Base-by-base conservation (phyloP, 2,329 filamentous ascomycete genomes). In the Fusarium sororula region DNA sequence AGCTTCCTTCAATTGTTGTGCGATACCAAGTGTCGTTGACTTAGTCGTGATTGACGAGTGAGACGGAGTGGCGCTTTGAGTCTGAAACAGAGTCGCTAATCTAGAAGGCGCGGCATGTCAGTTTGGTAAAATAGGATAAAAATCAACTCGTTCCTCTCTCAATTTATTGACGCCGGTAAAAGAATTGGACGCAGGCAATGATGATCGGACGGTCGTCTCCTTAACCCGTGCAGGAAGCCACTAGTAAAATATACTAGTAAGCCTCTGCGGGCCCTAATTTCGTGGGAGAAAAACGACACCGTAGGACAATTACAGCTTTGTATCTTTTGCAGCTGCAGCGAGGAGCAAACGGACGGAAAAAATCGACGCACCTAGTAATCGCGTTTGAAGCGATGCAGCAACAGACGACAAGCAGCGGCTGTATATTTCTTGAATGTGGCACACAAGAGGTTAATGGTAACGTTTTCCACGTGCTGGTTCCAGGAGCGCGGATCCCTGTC, bases 401-500 rank as follows among this genome's bases (percentile, higher is more conserved):
- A 55, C 32, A 30, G 28, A 44, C 47, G 32, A 38, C 30, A 38
- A 26, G 32, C 20, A 26, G 55, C 42, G 45, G 41, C 51, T 62
- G 39, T 32, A 57, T 60, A 65, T 38, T 35, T 68, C 66, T 61
- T 65, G 41, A 48, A 51, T 54, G 39, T 68, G 48, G 30, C 57
- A 69, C 61, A 66, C 57, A 59, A 62, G 28, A 62, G 58, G 58
- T 58, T 72, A 64, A 66, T 63, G 64, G 75, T 73, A 76, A 74
- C 66, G 64, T 41, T 48, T 67, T 75, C 72, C 75, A 77, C 74
- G 75, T 77, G 72, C 66, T 68, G 63, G 61, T 77, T 69, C 73
- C 75, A 61, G 63, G 59, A 66, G 66, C 50, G 62, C 69, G 75
- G 75, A 75, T 70, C 75, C 75, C 72, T 65, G 72, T 68, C 69